phyloP scores from a whole-genome alignment of 2,329 filamentous ascomycete genomes.

The Alternaria burnsii region DNA sequence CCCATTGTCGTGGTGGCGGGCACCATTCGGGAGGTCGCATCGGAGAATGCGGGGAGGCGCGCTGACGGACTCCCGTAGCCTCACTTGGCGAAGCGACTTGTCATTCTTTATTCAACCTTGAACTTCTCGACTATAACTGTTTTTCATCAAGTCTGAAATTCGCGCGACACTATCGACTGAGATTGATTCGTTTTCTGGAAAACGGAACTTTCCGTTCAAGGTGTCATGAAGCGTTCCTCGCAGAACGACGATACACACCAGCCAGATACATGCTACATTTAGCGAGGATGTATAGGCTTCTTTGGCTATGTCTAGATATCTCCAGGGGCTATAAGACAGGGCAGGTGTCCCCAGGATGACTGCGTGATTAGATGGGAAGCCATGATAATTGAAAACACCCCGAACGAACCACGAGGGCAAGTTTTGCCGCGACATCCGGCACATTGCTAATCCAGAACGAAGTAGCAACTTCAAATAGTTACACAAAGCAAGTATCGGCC shows the following conservation, averaged over 20 bases:
- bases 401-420: background rate
- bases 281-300: no score
- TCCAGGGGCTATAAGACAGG: no score
- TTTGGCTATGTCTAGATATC: background rate
- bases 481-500: background rate
- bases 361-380: background rate
- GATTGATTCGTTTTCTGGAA: background rate
- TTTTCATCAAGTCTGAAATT: background rate
- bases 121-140: background rate
- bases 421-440: background rate
- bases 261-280: background rate
- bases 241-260: background rate
- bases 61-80: constrained; percentile 4
- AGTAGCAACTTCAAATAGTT: background rate
- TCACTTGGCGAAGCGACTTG: background rate
- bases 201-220: background rate
- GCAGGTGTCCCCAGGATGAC: background rate
- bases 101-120: background rate
- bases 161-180: background rate
- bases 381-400: background rate
- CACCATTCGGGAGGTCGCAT: constrained; percentile 7
- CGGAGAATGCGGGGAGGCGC: constrained; percentile 28
- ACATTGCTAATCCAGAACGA: background rate
- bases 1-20: constrained; percentile 13
- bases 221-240: background rate